Base-by-base conservation (phyloP, 2,329 filamentous ascomycete genomes). In the Coniochaeta prunicola region DNA sequence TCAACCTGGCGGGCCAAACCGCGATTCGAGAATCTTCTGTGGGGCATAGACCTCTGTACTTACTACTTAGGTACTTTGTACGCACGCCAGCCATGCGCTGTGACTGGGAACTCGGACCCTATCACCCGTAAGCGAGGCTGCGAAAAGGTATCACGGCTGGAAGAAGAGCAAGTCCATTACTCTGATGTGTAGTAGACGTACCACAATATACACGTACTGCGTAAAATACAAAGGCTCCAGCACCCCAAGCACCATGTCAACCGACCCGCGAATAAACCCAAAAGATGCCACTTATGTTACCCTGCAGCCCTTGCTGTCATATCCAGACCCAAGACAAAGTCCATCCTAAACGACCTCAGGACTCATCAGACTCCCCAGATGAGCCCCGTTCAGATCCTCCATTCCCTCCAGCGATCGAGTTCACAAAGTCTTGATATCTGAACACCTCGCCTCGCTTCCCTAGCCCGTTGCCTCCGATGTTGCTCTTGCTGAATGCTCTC, bases 381-480 rank as follows among this genome's bases (percentile, higher is more conserved):
- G 30, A 61, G 3, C 59, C 63, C 28, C 64, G 60, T 24, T 66
- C 75, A 3, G 72, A 68, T 17, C 65, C 69, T 30, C 71, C 74
- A 57, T 70, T 81, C 10, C 81, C 78, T 2, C 86, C 86, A 65
- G 83, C 79, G 56, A 90, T 76, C 28, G 83, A 87, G 62, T 80
- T 83, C 63, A 97, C 91, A 75, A 97, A 97, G 60, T 99, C 94
- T 62, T 91, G 86, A 70, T 97, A 99, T 68, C 87, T 85, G 74
- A 99, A 97, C 0, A 97, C 92, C 61, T 97, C 93, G 0, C 90
- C 91, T 62, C 89, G 82, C 68, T 87, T 88, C 59, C 80, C 74
- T 68, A 87, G 63, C 61, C 83, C 74, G 62, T 77, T 70, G 66
- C 74, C 71, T 6, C 53, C 53, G 15, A 33, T 28, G 71, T 77